phyloP scores from a whole-genome alignment of 257 asterid genomes.

The Verbascum thapsus region DNA sequence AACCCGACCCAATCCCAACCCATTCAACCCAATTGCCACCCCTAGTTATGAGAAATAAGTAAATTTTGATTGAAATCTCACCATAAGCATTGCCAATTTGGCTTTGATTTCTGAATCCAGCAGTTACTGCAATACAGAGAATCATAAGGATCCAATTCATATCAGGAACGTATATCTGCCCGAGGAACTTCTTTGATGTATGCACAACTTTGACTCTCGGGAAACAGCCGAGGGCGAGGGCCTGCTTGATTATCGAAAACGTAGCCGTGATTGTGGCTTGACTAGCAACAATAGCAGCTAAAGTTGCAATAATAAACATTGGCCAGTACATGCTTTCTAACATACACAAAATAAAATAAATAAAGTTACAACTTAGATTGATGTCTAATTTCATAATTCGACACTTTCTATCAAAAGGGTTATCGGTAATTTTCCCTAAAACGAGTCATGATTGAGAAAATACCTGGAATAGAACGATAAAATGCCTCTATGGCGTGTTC shows the following conservation, averaged over 20 bases:
- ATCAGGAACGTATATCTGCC: slow-evolving; percentile 74
- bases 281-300: slow-evolving; percentile 86
- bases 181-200: slow-evolving; percentile 66
- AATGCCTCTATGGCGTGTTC: too few species aligned
- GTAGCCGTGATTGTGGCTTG: slow-evolving; percentile 81
- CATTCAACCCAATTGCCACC: too few species aligned
- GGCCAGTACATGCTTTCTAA: slow-evolving; percentile 81
- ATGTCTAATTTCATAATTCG: slow-evolving; percentile 1
- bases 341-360: slow-evolving; percentile 24
- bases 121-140: slow-evolving; percentile 76
- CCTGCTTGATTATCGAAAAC: slow-evolving; percentile 79
- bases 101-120: too few species aligned
- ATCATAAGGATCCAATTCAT: slow-evolving; percentile 82
- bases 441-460: background rate
- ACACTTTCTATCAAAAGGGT: too few species aligned
- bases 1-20: too few species aligned
- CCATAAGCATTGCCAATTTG: too few species aligned
- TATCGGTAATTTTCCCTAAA: too few species aligned
- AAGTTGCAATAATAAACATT: slow-evolving; percentile 57
- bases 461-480: slow-evolving; percentile 81
- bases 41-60: too few species aligned
- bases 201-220: slow-evolving; percentile 82
- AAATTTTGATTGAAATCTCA: too few species aligned
- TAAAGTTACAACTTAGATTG: slow-evolving; percentile 4
- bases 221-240: slow-evolving; percentile 74